phyloP scores from a whole-genome alignment of 495 filamentous ascomycete species.

The Cairneyella variabilis region DNA sequence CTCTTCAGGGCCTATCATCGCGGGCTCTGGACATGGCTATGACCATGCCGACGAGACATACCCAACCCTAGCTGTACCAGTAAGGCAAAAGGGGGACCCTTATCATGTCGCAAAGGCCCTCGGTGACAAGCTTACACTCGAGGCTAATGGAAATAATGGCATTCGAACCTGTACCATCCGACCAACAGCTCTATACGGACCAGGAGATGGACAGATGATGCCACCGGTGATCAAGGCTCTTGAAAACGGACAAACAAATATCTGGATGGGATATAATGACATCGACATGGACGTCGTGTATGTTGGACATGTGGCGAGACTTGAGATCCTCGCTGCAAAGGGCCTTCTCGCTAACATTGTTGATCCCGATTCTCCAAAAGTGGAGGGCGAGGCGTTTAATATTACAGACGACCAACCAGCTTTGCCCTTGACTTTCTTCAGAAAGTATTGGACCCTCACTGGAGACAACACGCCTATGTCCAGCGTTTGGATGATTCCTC shows the following conservation, averaged over 20 bases:
- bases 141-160: constrained; percentile 60
- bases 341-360: constrained; percentile 52
- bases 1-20: constrained; percentile 17
- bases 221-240: constrained; percentile 60
- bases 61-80: constrained; percentile 9
- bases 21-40: constrained; percentile 9
- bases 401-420: constrained; percentile 88
- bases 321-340: constrained; percentile 64
- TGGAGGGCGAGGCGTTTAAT: constrained; percentile 92
- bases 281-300: constrained; percentile 84
- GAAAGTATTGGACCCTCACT: constrained; percentile 68
- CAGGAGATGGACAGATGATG: constrained; percentile 66
- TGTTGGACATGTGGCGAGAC: constrained; percentile 71
- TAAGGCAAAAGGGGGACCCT: constrained; percentile 11
- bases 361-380: constrained; percentile 39
- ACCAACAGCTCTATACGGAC: constrained; percentile 84
- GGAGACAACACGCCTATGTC: constrained; percentile 37
- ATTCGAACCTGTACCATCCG: constrained; percentile 77
- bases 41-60: constrained; percentile 60
- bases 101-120: constrained; percentile 57
- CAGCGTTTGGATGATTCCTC: constrained; percentile 14
- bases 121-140: constrained; percentile 79
- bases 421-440: constrained; percentile 91
- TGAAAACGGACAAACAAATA: constrained; percentile 59
- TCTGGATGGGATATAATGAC: constrained; percentile 83